Conservation (phyloP, 2,329 filamentous ascomycete species). For the Aspergillus sp. region DNA sequence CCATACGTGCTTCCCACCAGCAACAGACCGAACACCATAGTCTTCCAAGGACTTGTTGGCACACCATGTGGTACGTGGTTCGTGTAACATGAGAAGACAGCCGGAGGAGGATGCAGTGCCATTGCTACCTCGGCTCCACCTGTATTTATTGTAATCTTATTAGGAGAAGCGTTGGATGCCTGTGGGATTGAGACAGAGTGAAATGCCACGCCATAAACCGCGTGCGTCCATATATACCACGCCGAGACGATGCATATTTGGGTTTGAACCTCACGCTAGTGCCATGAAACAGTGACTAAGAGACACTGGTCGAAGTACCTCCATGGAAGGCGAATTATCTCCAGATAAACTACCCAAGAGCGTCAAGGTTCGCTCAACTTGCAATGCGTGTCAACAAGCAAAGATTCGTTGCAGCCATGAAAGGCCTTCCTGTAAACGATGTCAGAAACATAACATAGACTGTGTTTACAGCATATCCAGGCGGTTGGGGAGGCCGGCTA, state of each 20-base stretch:
- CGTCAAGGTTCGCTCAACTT: constrained; percentile 38
- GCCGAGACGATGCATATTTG: not conserved
- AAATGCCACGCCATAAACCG: not conserved
- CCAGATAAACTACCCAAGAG: constrained; percentile 27
- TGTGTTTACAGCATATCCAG: constrained; percentile 39
- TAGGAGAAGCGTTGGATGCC: not conserved
- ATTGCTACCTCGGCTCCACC: constrained; percentile 14
- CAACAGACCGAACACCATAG: not conserved
- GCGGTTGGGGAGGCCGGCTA: constrained; percentile 34
- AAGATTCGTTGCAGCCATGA: constrained; percentile 41
- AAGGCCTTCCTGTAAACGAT: constrained; percentile 34
- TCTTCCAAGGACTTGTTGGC: not conserved
- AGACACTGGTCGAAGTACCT: not conserved
- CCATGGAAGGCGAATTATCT: not conserved
- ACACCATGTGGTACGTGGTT: constrained; percentile 11
- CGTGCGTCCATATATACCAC: constrained; percentile 3
- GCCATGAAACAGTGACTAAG: too few species aligned
- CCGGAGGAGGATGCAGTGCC: not conserved
- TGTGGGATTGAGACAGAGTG: not conserved
- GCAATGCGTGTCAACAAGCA: constrained; percentile 40
- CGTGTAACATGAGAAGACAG: constrained; percentile 13
- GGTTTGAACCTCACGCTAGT: not conserved
- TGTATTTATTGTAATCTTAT: not conserved
- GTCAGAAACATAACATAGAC: constrained; percentile 34
- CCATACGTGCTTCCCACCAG: not conserved